These are phyloP conservation scores for Nicotiana undulata DNA, from an alignment of 257 asterid species.

Conservation along the genomic window DNA sequence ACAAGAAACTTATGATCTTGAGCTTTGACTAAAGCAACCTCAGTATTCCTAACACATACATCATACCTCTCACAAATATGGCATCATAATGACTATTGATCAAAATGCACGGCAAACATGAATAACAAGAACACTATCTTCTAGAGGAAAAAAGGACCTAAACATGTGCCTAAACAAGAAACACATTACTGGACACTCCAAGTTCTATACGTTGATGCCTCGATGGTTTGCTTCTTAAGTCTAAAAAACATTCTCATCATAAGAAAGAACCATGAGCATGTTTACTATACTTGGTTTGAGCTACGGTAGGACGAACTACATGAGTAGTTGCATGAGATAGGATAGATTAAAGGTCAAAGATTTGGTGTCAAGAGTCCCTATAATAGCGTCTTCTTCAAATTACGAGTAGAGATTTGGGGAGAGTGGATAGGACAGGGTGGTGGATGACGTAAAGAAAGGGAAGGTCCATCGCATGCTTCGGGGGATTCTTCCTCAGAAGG, in stretches of 20 bases:
- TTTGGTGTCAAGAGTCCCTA: neutral
- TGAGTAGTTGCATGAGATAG: neutral
- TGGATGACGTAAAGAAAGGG: too few relatives aligned
- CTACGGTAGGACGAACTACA: neutral
- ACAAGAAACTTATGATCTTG: neutral
- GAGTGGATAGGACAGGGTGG: too few relatives aligned
- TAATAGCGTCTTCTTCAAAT: neutral
- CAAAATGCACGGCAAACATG: neutral
- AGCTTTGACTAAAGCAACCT: neutral
- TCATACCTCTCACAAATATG: neutral
- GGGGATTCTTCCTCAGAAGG: too few relatives aligned
- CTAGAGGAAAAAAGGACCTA: neutral
- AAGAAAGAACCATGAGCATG: neutral
- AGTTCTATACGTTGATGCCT: neutral
- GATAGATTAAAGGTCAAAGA: neutral
- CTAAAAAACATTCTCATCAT: neutral
- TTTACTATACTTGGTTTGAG: neutral
- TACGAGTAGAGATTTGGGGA: too few relatives aligned
- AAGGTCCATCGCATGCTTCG: too few relatives aligned
- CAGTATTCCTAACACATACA: neutral
- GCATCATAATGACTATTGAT: neutral
- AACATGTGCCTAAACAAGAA: neutral
- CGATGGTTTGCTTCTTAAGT: neutral
- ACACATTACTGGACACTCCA: neutral
- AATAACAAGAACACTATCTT: neutral